phyloP scores from a whole-genome alignment of 148 eudicot genomes.

The Cornus florida region DNA sequence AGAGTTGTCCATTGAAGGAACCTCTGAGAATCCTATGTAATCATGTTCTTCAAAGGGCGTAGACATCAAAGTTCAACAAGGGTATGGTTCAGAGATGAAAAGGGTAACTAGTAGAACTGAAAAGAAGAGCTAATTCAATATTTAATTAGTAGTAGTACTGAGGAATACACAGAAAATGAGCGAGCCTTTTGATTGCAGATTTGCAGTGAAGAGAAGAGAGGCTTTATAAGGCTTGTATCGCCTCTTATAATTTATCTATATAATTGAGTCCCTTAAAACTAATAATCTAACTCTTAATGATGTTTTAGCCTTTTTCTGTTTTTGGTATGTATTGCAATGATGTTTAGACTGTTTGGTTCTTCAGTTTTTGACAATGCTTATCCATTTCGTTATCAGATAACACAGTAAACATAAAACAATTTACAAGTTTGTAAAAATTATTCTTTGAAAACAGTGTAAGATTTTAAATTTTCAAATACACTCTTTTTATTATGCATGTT shows the following conservation, averaged over 20 bases:
- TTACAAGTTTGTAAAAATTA: no score
- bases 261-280: neutral
- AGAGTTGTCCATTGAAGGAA: constrained; percentile 33
- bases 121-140: neutral
- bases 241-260: neutral
- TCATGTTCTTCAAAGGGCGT: constrained; percentile 43
- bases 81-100: neutral
- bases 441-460: no score
- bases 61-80: constrained; percentile 32
- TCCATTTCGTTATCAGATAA: no score
- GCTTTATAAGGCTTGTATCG: constrained; percentile 5
- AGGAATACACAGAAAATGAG: neutral
- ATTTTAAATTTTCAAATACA: no score
- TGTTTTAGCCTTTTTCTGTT: no score
- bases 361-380: no score
- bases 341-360: no score
- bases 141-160: neutral
- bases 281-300: no score
- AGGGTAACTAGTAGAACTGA: neutral
- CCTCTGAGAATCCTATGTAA: constrained; percentile 44
- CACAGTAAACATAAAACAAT: no score
- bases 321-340: no score
- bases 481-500: no score
- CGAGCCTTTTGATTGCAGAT: neutral
- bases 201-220: constrained; percentile 11